These are phyloP conservation scores for Trichophyton benhamiae DNA, from an alignment of 2,329 filamentous ascomycete species.

Conservation along the genomic window DNA sequence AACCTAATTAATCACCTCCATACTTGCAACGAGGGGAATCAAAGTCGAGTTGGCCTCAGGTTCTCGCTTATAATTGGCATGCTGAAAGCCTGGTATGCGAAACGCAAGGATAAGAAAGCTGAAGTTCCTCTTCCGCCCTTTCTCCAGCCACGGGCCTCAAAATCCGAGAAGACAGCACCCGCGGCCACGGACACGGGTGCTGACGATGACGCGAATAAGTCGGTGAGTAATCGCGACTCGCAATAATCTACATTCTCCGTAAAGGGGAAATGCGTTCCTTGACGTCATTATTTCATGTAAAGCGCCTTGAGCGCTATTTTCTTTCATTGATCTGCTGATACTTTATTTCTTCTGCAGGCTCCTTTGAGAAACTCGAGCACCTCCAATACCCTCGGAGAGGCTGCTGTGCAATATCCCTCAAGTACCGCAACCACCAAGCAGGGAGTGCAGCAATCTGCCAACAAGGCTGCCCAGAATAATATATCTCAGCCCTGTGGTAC, in stretches of 20 bases:
- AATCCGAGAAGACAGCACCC: not conserved
- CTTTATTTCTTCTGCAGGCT: not conserved
- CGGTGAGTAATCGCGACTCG: not conserved
- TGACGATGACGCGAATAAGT: not conserved
- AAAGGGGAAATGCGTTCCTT: not conserved
- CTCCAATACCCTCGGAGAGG: not conserved
- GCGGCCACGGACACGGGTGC: not conserved
- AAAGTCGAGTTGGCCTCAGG: constrained; percentile 54
- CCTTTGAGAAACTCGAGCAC: not conserved
- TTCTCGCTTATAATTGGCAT: constrained; percentile 59
- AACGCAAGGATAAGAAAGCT: constrained; percentile 29
- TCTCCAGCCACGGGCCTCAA: not conserved
- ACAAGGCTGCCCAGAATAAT: not conserved
- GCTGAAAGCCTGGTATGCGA: constrained; percentile 56
- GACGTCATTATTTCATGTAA: not conserved
- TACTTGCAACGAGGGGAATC: constrained; percentile 49
- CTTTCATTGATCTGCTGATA: not conserved
- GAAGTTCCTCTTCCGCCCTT: not conserved
- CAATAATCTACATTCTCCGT: not conserved
- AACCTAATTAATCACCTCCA: constrained; percentile 57
- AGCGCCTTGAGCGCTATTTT: not conserved
- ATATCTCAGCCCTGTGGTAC: not conserved
- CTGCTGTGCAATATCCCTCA: not conserved
- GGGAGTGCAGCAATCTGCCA: not conserved
- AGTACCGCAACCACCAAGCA: not conserved